These are phyloP conservation scores for Boletus eberwhitei DNA, from an alignment of 768 basidiomycete genomes.

Conservation along the genomic window DNA sequence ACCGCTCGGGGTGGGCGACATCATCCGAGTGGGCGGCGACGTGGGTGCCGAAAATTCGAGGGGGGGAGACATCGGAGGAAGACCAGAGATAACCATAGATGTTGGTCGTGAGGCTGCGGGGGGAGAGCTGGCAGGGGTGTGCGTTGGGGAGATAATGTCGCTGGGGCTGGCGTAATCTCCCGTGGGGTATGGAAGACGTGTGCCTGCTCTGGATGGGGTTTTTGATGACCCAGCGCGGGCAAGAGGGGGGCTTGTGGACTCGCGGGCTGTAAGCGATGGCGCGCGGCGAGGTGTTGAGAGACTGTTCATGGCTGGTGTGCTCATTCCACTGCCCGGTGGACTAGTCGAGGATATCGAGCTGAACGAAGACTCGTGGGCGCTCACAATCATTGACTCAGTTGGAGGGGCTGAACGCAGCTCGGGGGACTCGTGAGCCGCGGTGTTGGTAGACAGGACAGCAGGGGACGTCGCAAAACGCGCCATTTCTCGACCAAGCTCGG, in stretches of 20 bases:
- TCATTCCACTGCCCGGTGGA: conserved; percentile 10
- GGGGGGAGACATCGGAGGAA: conserved; percentile 33
- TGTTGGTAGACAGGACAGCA: conserved; percentile 41
- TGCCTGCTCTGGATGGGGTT: conserved; percentile 27
- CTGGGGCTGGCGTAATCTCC: conserved; percentile 78
- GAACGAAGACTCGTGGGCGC: conserved; percentile 26
- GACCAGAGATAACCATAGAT: conserved; percentile 44
- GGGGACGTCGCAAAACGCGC: conserved; percentile 64
- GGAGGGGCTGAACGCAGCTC: conserved; percentile 44
- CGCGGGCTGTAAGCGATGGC: conserved; percentile 46
- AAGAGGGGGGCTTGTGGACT: conserved; percentile 63
- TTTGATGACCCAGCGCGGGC: conserved; percentile 42
- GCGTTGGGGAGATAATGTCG: conserved; percentile 36
- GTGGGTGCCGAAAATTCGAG: conserved; percentile 17
- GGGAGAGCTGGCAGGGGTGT: conserved; percentile 46
- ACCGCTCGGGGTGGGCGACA: conserved; percentile 25
- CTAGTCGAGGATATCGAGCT: conserved; percentile 14
- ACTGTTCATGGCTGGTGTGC: conserved; percentile 10
- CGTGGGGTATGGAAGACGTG: conserved; percentile 74
- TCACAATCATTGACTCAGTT: conserved; percentile 45
- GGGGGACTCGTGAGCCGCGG: conserved; percentile 42
- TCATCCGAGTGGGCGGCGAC: conserved; percentile 24
- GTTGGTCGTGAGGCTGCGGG: conserved; percentile 40
- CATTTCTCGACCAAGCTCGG: conserved; percentile 76
- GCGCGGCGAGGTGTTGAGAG: conserved; percentile 30